Evolutionary conservation across 2,329 filamentous ascomycete genomes (phyloP), one percentile per base, ranked within the genome.

Genomic region (Byssoonygena ceratinophila): DNA sequence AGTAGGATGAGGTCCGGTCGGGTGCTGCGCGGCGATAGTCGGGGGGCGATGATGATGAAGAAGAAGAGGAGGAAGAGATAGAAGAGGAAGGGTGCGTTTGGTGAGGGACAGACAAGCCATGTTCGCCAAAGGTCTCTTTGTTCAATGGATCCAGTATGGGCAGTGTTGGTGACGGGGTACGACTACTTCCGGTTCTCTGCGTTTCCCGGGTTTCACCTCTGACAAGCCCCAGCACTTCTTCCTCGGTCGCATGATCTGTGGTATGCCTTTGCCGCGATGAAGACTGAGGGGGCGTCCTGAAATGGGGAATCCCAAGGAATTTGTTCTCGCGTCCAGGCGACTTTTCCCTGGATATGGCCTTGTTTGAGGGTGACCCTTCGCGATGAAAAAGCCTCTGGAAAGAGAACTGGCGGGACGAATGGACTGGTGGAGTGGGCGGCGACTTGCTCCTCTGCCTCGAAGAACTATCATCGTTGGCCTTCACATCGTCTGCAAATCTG

Each of bases 361-460:
- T 25, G 29, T 18, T n/a, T 2, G 52, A 16, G 22, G 57, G 40
- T 8, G 60, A 60, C 32, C 60, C 51, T 27, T 64, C 55, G 61
- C 82, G 77, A 55, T 74, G 73, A 68, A 96, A 92, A 49, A 95
- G 81, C 59, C 85, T 88, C 58, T 90, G 84, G 74, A 97, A 97
- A 16, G 87, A 94, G 70, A 97, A 98, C 64, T 95, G 87, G 55
- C 91, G 79, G 58, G n/a, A n/a, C n/a, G n/a, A n/a, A n/a, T 74
- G 79, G 2, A 76, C 57, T 31, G 64, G 61, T 14, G 58, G 68
- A 56, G 59, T 66, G 57, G 62, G 61, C 2, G 58, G 56, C 34
- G 52, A 57, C 47, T 32, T 57, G 29, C 47, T 58, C 14, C 54
- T 50, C 22, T 48, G 46, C 8, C 34, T 39, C n/a, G 9, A 50